A percentile compares a stretch with the other conserved stretches of the same genome.
phyloP scores from a whole-genome alignment of 345 rosid species.

The Clausena lansium region DNA sequence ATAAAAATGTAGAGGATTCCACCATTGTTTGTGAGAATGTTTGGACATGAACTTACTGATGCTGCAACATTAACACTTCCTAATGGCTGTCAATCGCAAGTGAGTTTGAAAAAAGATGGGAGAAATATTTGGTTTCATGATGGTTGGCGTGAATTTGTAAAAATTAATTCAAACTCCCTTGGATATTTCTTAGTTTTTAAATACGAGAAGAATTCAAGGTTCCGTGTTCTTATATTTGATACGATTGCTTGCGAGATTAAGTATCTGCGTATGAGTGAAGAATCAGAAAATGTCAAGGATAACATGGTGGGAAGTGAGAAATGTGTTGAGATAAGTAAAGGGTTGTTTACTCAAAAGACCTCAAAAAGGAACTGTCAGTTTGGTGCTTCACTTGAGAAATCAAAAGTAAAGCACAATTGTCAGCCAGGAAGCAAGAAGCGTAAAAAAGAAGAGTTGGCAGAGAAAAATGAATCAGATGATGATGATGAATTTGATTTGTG shows the following conservation, averaged over 20 bases:
- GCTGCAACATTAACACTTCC: slow-evolving; percentile 29
- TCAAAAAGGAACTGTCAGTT: neutral
- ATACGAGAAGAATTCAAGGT: slow-evolving; percentile 32
- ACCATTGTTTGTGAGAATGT: slow-evolving; percentile 21
- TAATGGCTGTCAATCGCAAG: slow-evolving; percentile 34
- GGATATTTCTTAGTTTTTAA: slow-evolving; percentile 37
- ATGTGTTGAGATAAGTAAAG: too few species aligned
- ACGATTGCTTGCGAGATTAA: slow-evolving; percentile 33
- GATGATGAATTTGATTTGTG: neutral
- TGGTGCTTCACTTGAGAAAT: too few species aligned
- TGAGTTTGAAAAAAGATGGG: slow-evolving; percentile 25
- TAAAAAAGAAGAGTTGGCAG: slow-evolving; percentile 8
- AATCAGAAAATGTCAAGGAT: neutral
- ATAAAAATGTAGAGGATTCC: neutral
- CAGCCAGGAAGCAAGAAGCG: slow-evolving; percentile 5
- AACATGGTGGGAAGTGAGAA: slow-evolving; percentile 1
- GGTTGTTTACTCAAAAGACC: too few species aligned
- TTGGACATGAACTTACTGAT: slow-evolving; percentile 29
- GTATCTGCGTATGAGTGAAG: slow-evolving; percentile 13
- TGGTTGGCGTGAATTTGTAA: slow-evolving; percentile 38
- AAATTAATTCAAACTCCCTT: slow-evolving; percentile 23
- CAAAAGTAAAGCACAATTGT: too few species aligned
- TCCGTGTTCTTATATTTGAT: slow-evolving; percentile 32
- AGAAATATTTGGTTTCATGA: slow-evolving; percentile 32
- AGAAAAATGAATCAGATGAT: neutral